Evolutionary conservation across 2,329 filamentous ascomycete genomes (phyloP).

Genomic region (Trichoderma sp.): DNA sequence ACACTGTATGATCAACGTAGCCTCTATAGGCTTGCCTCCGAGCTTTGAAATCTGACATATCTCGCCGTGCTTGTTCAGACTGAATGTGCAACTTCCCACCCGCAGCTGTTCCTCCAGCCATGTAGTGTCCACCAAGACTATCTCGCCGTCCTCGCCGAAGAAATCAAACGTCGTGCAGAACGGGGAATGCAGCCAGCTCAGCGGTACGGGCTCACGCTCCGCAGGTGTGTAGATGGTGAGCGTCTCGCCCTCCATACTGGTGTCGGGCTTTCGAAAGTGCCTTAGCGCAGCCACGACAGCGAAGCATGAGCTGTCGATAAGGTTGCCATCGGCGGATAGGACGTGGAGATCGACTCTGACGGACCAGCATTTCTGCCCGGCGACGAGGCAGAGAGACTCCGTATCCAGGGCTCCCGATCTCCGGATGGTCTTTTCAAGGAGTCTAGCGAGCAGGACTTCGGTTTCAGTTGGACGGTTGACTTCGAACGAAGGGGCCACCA

Average conservation of each 20-base stretch:
- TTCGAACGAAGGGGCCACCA: constrained; percentile 89
- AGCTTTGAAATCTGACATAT: constrained; percentile 90
- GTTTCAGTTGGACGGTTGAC: constrained; percentile 77
- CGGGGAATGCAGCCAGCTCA: constrained; percentile 89
- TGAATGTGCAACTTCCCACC: constrained; percentile 73
- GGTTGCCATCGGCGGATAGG: constrained; percentile 83
- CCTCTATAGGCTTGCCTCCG: constrained; percentile 79
- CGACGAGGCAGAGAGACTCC: constrained; percentile 90
- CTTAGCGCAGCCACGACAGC: constrained; percentile 84
- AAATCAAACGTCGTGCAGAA: constrained; percentile 89
- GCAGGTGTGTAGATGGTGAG: constrained; percentile 80
- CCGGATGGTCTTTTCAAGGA: constrained; percentile 91
- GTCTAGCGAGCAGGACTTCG: constrained; percentile 80
- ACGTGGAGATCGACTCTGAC: constrained; percentile 90
- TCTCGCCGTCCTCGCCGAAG: constrained; percentile 68
- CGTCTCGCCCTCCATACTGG: constrained; percentile 77
- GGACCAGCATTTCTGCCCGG: constrained; percentile 87
- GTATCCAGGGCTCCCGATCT: constrained; percentile 91
- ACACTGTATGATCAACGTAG: constrained; percentile 73
- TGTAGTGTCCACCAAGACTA: constrained; percentile 67
- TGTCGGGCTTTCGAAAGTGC: constrained; percentile 89
- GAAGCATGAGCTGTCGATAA: constrained; percentile 82
- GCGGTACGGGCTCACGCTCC: constrained; percentile 84
- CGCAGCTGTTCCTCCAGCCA: constrained; percentile 74
- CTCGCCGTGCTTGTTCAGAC: constrained; percentile 85